Evolutionary conservation across 331 rosid species (phyloP).

Genomic region (Phaseolus coccineus): DNA sequence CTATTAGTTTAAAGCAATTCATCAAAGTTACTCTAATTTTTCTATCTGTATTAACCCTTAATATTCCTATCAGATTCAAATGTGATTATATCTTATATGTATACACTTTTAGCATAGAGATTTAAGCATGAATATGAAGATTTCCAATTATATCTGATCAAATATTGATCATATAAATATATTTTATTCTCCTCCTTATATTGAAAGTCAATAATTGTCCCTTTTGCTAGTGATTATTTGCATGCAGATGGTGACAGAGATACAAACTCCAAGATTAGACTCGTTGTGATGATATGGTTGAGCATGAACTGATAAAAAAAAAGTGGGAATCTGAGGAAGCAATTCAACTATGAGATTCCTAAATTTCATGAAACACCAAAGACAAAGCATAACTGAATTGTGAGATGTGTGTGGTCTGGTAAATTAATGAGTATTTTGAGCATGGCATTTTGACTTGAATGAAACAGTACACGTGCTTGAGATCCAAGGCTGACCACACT

Average conservation of each 20-base stretch:
- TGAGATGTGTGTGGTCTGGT: not conserved
- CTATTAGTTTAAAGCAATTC: too few relatives aligned
- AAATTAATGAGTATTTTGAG: not conserved
- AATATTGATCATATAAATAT: not conserved
- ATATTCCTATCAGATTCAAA: too few relatives aligned
- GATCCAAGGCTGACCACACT: not conserved
- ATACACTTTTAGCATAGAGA: not conserved
- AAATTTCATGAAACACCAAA: constrained; percentile 44
- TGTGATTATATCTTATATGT: not conserved
- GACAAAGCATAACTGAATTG: constrained; percentile 49
- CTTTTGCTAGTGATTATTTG: constrained; percentile 29
- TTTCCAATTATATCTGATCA: not conserved
- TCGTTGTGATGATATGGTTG: not conserved
- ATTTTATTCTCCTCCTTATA: not conserved
- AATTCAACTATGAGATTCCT: constrained; percentile 32
- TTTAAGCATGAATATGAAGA: not conserved
- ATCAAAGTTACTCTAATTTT: too few relatives aligned
- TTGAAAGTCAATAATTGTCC: not conserved
- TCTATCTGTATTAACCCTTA: not conserved
- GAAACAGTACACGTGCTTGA: not conserved
- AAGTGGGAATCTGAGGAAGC: constrained; percentile 15
- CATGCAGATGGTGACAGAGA: constrained; percentile 21
- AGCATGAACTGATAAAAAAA: not conserved
- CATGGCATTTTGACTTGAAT: not conserved
- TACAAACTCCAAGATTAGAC: constrained; percentile 13